phyloP scores from a whole-genome alignment of 805 yeast species.

The Yamadazyma nakazawae region DNA sequence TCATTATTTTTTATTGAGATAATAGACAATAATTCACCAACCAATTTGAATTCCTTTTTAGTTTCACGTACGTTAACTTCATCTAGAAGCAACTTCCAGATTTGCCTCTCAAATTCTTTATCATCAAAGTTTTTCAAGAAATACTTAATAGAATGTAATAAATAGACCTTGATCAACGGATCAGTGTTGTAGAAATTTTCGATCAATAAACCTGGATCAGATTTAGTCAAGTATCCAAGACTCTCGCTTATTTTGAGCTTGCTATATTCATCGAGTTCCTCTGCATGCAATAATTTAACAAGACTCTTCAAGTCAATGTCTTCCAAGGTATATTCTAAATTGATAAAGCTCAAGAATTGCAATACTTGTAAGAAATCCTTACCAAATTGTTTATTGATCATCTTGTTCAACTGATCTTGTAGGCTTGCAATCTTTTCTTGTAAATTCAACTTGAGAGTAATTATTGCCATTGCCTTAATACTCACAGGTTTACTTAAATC shows the following conservation, averaged over 20 bases:
- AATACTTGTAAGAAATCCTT: slow-evolving; percentile 3
- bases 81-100: slow-evolving; percentile 18
- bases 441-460: slow-evolving; percentile 5
- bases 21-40: slow-evolving; percentile 35
- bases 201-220: slow-evolving; percentile 37
- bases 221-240: slow-evolving; percentile 43
- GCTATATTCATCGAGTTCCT: slow-evolving; percentile 30
- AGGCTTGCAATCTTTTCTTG: slow-evolving; percentile 6
- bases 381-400: slow-evolving; percentile 5
- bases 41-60: slow-evolving; percentile 23
- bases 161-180: slow-evolving; percentile 10
- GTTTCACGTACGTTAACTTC: slow-evolving; percentile 12
- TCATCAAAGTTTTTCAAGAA: slow-evolving; percentile 17
- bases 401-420: slow-evolving; percentile 5
- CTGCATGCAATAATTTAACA: slow-evolving; percentile 19
- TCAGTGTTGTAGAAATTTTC: slow-evolving; percentile 14
- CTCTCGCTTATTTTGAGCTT: slow-evolving; percentile 50
- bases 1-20: slow-evolving; percentile 19
- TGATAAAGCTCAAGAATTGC: slow-evolving; percentile 12
- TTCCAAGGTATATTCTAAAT: slow-evolving; percentile 3
- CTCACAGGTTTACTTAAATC: slow-evolving; percentile 3
- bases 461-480: slow-evolving; percentile 6
- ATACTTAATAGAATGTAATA: slow-evolving; percentile 21
- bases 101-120: slow-evolving; percentile 23
- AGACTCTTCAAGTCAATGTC: slow-evolving; percentile 6